Percentiles rank a stretch among this genome's conserved stretches.
phyloP scores from a whole-genome alignment of 2,329 filamentous ascomycete species.

The Gnomoniopsis smithogilvyi region DNA sequence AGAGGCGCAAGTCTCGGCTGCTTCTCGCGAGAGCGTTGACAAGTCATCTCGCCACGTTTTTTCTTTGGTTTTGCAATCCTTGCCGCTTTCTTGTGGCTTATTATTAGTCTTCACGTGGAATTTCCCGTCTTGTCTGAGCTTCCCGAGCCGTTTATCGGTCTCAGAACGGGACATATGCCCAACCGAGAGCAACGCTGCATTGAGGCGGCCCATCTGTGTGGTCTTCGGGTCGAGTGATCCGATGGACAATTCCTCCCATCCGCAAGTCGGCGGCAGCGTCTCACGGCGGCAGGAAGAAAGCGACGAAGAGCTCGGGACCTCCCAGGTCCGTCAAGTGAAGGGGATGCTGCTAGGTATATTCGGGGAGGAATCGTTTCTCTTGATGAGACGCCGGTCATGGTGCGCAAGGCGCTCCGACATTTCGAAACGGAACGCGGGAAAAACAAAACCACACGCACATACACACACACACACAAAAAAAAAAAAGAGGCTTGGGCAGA shows the following conservation, averaged over 20 bases:
- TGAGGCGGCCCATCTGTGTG: conserved; percentile 6
- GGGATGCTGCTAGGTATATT: neutral
- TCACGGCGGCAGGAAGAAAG: neutral
- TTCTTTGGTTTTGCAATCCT: neutral
- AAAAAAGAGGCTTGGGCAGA: too few species aligned
- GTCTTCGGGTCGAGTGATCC: conserved; percentile 2
- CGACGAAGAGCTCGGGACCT: neutral
- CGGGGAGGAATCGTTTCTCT: too few species aligned
- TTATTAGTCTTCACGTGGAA: neutral
- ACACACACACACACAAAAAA: too few species aligned
- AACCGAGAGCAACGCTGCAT: neutral
- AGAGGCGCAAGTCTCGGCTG: neutral
- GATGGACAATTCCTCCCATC: neutral
- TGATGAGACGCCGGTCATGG: too few species aligned
- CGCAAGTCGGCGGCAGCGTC: neutral
- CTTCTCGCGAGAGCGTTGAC: neutral
- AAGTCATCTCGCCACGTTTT: neutral
- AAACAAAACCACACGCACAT: too few species aligned
- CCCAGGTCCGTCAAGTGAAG: conserved; percentile 9
- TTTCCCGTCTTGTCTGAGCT: neutral
- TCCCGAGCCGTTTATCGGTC: neutral
- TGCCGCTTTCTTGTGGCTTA: neutral
- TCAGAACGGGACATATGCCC: neutral
- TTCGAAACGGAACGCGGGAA: too few species aligned
- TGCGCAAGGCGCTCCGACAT: too few species aligned